Evolutionary conservation across 495 filamentous ascomycete genomes (phyloP).

Genomic region (Symbiotaphrina buchneri): DNA sequence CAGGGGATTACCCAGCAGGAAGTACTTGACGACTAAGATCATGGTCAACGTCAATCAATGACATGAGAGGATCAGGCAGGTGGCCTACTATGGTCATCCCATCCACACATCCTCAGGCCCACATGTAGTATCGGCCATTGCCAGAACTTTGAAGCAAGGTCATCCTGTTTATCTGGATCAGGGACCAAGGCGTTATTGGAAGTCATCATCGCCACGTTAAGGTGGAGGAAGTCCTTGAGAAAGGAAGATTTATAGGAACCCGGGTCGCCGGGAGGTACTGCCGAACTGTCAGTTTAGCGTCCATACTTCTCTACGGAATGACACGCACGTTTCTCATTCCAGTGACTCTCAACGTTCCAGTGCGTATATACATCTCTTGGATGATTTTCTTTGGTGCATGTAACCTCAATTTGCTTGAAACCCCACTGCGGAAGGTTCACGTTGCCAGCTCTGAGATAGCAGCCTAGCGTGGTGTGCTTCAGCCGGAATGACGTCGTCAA

Average conservation of each 20-base stretch:
- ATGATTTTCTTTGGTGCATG: constrained; percentile 84
- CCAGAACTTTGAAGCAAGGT: constrained; percentile 92
- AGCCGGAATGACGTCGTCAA: constrained; percentile 86
- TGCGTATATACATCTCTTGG: constrained; percentile 85
- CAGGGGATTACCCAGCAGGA: constrained; percentile 86
- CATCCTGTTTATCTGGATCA: constrained; percentile 97
- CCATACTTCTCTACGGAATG: background rate
- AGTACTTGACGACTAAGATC: constrained; percentile 60
- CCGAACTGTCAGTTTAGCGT: constrained; percentile 9
- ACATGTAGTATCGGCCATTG: constrained; percentile 95
- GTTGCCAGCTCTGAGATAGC: constrained; percentile 89
- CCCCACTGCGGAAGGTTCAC: constrained; percentile 97
- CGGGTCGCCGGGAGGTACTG: constrained; percentile 78
- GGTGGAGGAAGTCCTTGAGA: constrained; percentile 83
- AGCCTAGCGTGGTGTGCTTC: constrained; percentile 62
- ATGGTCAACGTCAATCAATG: constrained; percentile 5
- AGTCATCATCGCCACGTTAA: constrained; percentile 99
- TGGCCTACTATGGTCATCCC: constrained; percentile 55
- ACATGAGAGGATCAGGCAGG: background rate
- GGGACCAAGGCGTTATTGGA: constrained; percentile 97
- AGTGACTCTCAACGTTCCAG: constrained; percentile 95
- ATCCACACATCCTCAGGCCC: constrained; percentile 92
- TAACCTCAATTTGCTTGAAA: constrained; percentile 98
- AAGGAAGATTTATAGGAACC: constrained; percentile 93
- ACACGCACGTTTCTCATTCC: constrained; percentile 75